A percentile compares a stretch with the other conserved stretches of the same genome.
Conservation (phyloP, 305 asterid genomes). For the Rubia balearica region DNA sequence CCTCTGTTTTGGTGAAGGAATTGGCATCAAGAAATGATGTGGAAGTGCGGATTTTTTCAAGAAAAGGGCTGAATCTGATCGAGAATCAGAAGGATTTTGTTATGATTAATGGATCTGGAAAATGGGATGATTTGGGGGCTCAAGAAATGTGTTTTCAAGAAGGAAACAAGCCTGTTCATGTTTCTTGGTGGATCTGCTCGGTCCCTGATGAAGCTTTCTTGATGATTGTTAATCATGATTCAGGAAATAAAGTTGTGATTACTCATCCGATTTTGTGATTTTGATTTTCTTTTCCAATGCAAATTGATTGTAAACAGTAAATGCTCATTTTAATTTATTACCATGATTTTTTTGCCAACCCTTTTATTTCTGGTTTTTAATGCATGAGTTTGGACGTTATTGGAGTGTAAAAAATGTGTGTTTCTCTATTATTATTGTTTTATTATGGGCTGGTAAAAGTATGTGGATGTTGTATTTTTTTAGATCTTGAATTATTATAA, state of each 20-base stretch:
- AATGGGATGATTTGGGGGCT: constrained; percentile 29
- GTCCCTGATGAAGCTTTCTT: constrained; percentile 31
- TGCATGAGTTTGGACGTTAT: no score
- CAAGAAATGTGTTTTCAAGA: constrained; percentile 21
- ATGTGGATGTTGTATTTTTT: no score
- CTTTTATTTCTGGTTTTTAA: no score
- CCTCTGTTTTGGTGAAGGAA: constrained; percentile 20
- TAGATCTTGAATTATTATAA: no score
- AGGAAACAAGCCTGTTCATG: constrained; percentile 25
- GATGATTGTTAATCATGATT: constrained; percentile 17
- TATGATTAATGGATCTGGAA: neutral
- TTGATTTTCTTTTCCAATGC: neutral
- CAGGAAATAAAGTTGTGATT: constrained; percentile 20
- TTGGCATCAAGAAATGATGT: neutral
- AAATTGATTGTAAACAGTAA: neutral
- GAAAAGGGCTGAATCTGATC: constrained; percentile 9
- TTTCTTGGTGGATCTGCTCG: constrained; percentile 36
- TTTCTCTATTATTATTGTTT: no score
- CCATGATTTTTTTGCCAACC: neutral
- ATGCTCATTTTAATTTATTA: neutral
- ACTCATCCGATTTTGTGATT: constrained; percentile 12
- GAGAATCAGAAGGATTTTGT: neutral
- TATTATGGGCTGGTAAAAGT: no score
- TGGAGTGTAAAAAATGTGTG: no score
- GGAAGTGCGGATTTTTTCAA: constrained; percentile 13